These are phyloP conservation scores for Colletotrichum liaoningense DNA, from an alignment of 2,329 filamentous ascomycete genomes.

Conservation along the genomic window DNA sequence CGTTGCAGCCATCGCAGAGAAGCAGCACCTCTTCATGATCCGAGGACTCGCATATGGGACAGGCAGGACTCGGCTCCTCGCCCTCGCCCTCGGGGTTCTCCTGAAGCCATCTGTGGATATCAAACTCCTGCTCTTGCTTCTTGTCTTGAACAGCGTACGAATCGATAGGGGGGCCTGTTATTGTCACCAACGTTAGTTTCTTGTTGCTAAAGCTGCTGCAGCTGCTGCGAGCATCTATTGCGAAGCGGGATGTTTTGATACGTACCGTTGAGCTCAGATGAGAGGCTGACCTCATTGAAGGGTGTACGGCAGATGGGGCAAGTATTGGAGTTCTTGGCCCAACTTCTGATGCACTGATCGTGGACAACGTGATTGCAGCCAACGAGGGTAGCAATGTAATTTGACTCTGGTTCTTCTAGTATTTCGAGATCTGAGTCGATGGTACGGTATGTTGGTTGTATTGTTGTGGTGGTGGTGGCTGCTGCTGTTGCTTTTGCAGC, in stretches of 20 bases:
- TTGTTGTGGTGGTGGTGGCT: constrained; percentile 37
- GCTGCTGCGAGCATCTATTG: no score
- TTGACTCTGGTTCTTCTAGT: constrained; percentile 44
- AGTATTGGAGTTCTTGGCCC: constrained; percentile 97
- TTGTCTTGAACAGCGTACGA: constrained; percentile 80
- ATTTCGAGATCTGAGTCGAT: constrained; percentile 36
- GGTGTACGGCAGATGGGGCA: constrained; percentile 95
- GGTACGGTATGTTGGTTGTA: constrained; percentile 30
- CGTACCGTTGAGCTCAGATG: constrained; percentile 62
- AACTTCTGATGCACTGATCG: constrained; percentile 90
- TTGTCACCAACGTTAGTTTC: constrained; percentile 38
- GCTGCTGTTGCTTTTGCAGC: constrained; percentile 26
- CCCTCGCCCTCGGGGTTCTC: constrained; percentile 76
- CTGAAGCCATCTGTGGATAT: constrained; percentile 79
- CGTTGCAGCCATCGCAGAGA: constrained; percentile 91
- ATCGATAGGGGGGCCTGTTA: constrained; percentile 64
- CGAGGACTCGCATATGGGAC: constrained; percentile 83
- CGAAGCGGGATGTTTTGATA: constrained; percentile 18
- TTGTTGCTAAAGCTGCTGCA: constrained; percentile 2
- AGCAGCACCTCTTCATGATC: constrained; percentile 88
- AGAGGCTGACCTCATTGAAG: constrained; percentile 91
- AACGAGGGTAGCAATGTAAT: constrained; percentile 69
- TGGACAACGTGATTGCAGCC: constrained; percentile 94
- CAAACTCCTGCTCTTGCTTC: constrained; percentile 90
- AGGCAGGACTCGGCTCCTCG: constrained; percentile 83